Percentiles rank a stretch among this genome's conserved stretches.
Evolutionary conservation across 306 rosid species (phyloP).

Genomic region (Alnus glutinosa): DNA sequence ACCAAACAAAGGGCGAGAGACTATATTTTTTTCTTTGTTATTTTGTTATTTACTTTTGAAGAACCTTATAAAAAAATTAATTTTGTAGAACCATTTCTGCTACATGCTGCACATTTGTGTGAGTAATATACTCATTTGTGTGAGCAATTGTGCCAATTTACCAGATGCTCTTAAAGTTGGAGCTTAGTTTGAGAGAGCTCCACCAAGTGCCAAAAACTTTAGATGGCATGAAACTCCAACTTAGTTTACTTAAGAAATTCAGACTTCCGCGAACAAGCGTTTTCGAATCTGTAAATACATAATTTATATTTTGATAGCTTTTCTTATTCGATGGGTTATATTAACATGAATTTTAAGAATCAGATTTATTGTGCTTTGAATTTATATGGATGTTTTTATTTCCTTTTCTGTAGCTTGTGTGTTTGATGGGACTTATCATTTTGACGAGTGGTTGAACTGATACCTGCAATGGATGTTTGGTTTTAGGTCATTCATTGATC

Average conservation of each 20-base stretch:
- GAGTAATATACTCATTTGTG: too few species aligned
- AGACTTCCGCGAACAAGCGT: neutral
- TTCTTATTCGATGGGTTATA: neutral
- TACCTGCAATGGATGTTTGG: slow-evolving; percentile 3
- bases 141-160: neutral
- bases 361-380: neutral
- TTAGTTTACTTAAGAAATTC: neutral
- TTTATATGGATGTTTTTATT: neutral
- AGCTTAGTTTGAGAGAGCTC: slow-evolving; percentile 3
- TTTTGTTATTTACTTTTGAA: too few species aligned
- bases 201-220: neutral
- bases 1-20: neutral
- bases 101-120: neutral
- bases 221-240: neutral
- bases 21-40: neutral
- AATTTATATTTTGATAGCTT: neutral
- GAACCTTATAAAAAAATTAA: neutral
- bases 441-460: neutral
- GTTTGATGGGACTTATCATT: neutral
- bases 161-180: neutral
- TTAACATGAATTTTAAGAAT: neutral
- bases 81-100: neutral
- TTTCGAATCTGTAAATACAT: neutral
- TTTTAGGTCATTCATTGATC: slow-evolving; percentile 2
- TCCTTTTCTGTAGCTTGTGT: neutral